phyloP scores from a whole-genome alignment of 2,329 filamentous ascomycete species.

The Coniella vitis region DNA sequence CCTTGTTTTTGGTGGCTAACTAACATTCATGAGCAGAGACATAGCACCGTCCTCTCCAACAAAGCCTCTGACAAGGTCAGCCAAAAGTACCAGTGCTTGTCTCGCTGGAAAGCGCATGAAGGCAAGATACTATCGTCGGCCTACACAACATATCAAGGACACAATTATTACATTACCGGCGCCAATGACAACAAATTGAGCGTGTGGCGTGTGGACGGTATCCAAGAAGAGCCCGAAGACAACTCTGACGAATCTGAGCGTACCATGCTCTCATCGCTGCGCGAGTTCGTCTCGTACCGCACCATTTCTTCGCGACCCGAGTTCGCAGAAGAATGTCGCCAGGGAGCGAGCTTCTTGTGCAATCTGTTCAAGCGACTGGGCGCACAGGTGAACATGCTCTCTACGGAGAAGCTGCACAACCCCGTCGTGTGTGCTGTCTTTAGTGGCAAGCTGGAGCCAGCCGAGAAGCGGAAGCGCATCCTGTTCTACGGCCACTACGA shows the following conservation, averaged over 20 bases:
- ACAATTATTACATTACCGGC: conserved; percentile 86
- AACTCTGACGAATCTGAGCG: conserved; percentile 38
- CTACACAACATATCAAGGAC: conserved; percentile 59
- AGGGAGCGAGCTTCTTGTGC: conserved; percentile 85
- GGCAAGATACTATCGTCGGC: conserved; percentile 84
- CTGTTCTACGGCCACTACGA: conserved; percentile 98
- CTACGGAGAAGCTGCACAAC: conserved; percentile 55
- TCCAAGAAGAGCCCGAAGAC: conserved; percentile 30
- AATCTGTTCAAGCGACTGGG: conserved; percentile 89
- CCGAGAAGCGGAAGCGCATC: conserved; percentile 70
- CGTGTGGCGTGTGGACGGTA: conserved; percentile 69
- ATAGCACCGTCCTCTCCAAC: conserved; percentile 59
- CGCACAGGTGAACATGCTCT: conserved; percentile 84
- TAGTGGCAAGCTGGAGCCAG: conserved; percentile 61
- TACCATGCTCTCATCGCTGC: conserved; percentile 62
- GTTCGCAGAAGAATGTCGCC: conserved; percentile 84
- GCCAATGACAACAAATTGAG: conserved; percentile 87
- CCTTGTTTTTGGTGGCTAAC: neutral
- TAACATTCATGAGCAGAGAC: conserved; percentile 41
- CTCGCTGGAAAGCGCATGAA: conserved; percentile 57
- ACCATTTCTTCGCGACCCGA: conserved; percentile 83
- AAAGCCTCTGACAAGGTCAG: conserved; percentile 52
- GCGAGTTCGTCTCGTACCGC: conserved; percentile 84
- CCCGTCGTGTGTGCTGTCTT: conserved; percentile 93
- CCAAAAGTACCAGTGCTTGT: conserved; percentile 28